Base-by-base conservation (phyloP, 192 early-diverging fungal species). In the Cladochytrium replicatum region DNA sequence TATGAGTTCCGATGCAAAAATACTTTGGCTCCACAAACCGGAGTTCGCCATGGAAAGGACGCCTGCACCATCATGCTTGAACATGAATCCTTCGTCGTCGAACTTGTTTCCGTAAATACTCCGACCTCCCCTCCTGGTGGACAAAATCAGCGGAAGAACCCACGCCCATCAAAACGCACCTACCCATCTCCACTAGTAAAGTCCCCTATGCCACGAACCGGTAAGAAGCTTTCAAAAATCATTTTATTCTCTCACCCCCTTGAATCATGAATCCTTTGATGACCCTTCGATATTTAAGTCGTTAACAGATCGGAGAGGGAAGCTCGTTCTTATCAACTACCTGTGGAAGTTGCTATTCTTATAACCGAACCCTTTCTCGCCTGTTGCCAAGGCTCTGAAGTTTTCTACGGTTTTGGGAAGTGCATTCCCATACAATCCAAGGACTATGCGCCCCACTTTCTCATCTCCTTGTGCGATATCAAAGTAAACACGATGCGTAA, bases 371-470 rank as follows among this genome's bases (percentile, higher is more conserved):
- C 52, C 68, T 25, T 55, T 27, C 8, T 32, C 93, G 54, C 89
- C 87, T 57, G 93, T 96, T n/a, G n/a, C n/a, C n/a, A 97, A 82
- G 55, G 85, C 86, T 39, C 89, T 84, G 79, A 97, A 98, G 87
- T 98, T 98, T 71, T 32, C 58, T 41, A 48, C 58, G 11, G 66
- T 72, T 38, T 58, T 52, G 11, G 77, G 77, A 28, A 67, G 41
- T 52, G 74, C 67, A n/a, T 84, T 66, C 23, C 84, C 85, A 48
- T 69, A 89, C 41, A 89, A 68, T 13, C 84, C 84, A 32, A 88
- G 74, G 25, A 80, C 73, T 45, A 87, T 66, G 31, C 72, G 61
- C 27, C 78, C 85, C 15, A 86, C 67, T 39, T 22, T 3, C 52
- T 83, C 55, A 70, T 78, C 77, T 47, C 82, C 89, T 50, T 88